A percentile compares a stretch with the other conserved stretches of the same genome.
phyloP scores from a whole-genome alignment of 139 green algal genomes.

The Dunaliella primolecta region DNA sequence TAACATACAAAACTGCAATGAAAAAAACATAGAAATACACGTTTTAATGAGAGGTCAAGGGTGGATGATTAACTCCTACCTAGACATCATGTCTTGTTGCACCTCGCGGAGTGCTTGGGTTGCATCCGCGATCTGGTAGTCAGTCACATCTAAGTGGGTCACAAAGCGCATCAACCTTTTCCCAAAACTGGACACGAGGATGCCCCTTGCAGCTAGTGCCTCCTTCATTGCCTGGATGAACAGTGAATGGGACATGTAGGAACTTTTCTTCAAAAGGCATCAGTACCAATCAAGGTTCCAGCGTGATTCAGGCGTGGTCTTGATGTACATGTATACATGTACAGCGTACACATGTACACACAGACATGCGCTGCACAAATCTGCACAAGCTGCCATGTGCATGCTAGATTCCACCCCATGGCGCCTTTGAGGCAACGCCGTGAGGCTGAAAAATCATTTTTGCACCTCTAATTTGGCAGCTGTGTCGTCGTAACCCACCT shows the following conservation, averaged over 20 bases:
- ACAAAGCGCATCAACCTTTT: conserved; percentile 24
- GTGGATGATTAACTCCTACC: too few species aligned
- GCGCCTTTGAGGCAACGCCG: too few species aligned
- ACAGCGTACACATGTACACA: neutral
- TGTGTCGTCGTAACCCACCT: too few species aligned
- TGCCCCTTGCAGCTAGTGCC: neutral
- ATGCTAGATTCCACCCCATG: neutral
- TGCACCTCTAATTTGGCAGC: too few species aligned
- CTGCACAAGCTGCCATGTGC: too few species aligned
- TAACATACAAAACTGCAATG: neutral
- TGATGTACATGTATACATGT: neutral
- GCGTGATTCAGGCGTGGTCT: too few species aligned
- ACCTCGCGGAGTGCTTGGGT: neutral
- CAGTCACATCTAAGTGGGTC: conserved; percentile 22
- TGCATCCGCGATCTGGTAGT: neutral
- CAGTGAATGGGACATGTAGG: neutral
- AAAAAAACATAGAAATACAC: too few species aligned
- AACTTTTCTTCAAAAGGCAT: neutral
- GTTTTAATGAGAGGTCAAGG: too few species aligned
- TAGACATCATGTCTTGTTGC: neutral
- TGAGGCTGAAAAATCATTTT: too few species aligned
- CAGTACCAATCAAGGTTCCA: neutral
- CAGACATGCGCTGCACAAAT: neutral
- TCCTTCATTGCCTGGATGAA: neutral
- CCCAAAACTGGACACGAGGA: conserved; percentile 23